Evolutionary conservation across 208 protist genomes (phyloP).

Genomic region (Trypanosoma scelopori): DNA sequence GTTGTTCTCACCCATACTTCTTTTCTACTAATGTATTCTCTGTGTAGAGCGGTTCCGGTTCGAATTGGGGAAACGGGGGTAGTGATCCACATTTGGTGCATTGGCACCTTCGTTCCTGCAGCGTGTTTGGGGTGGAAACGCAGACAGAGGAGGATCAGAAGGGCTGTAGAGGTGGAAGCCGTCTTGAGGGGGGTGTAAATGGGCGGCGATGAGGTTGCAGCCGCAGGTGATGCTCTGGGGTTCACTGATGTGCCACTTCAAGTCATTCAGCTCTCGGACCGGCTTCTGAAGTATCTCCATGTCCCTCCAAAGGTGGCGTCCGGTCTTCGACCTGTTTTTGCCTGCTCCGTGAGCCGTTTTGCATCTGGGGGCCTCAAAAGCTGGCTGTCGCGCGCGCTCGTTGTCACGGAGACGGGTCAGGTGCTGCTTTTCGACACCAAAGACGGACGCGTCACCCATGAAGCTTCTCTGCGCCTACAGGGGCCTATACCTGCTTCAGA

Average conservation of each 20-base stretch:
- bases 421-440: conserved; percentile 15
- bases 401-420: conserved; percentile 22
- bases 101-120: not conserved
- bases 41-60: too few relatives aligned
- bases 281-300: conserved; percentile 13
- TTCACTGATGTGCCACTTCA: not conserved
- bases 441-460: conserved; percentile 25
- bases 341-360: conserved; percentile 3
- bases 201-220: not conserved
- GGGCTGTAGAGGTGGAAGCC: too few relatives aligned
- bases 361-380: not conserved
- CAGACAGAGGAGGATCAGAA: too few relatives aligned
- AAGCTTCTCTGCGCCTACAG: conserved; percentile 7
- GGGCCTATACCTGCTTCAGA: not conserved
- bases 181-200: not conserved
- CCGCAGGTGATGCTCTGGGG: not conserved
- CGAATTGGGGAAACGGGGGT: too few relatives aligned
- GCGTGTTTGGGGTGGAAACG: too few relatives aligned
- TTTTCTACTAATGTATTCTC: too few relatives aligned
- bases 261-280: conserved; percentile 4
- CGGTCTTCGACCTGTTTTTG: conserved; percentile 14
- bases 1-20: conserved; percentile 7
- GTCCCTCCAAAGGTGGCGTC: not conserved
- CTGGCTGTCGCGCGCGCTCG: conserved; percentile 20
- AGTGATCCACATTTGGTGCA: too few relatives aligned